Conservation (phyloP, 1,284 basidiomycete genomes). For the Cronartium ribicola region DNA sequence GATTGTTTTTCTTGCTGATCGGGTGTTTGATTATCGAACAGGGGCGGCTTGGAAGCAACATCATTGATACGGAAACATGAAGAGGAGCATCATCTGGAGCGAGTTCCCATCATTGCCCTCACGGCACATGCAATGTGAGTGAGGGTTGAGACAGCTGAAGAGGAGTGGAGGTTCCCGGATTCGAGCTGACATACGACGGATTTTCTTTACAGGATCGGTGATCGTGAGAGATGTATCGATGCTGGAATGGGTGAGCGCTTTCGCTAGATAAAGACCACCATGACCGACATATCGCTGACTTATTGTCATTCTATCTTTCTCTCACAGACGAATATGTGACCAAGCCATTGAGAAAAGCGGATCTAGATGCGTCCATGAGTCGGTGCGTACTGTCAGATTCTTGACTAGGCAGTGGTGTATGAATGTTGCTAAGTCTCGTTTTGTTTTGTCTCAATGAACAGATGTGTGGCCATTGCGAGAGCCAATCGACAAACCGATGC, state of each 20-base stretch:
- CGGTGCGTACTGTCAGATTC: constrained; percentile 12
- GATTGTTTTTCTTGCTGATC: constrained; percentile 52
- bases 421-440: neutral
- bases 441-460: neutral
- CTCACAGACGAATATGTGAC: constrained; percentile 55
- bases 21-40: constrained; percentile 46
- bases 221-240: constrained; percentile 83
- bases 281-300: neutral
- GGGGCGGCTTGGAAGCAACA: constrained; percentile 58
- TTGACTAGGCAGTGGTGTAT: neutral
- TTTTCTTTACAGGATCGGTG: constrained; percentile 61
- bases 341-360: constrained; percentile 53
- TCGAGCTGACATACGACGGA: neutral
- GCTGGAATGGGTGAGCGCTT: constrained; percentile 66
- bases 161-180: too few relatives aligned
- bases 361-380: constrained; percentile 46
- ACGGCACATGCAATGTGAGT: constrained; percentile 68
- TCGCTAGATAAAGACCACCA: neutral
- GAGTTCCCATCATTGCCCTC: constrained; percentile 89
- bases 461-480: constrained; percentile 38
- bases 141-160: neutral
- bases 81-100: constrained; percentile 64
- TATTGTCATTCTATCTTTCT: neutral
- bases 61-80: constrained; percentile 73
- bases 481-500: constrained; percentile 25